Evolutionary conservation across 208 protist genomes (phyloP), one percentile per base, ranked within the genome.

Genomic region (Leishmania tarentolae): DNA sequence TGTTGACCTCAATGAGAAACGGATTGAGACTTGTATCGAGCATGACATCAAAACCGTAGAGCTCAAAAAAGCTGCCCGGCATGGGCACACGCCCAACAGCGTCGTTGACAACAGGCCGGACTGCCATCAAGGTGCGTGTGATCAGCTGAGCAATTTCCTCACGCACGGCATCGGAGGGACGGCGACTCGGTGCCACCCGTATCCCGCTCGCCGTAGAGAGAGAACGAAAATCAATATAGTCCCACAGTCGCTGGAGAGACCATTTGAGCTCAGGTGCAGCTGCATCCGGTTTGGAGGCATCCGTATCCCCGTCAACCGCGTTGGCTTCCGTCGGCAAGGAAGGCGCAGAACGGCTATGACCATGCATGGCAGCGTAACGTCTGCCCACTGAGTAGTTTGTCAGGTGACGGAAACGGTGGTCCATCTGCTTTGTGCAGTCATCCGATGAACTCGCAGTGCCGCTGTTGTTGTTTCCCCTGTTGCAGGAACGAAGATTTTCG

Each of bases 11-110:
- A 37, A 98, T 86, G 19, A 98, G 88, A 69, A 84, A 92, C 11
- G 95, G 94, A 5, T 87, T 86, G n/a, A 96, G 84, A 19, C 91
- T 61, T 42, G 80, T 79, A 63, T 97, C 93, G 6, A 98, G 80
- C 92, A 98, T 96, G 28, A 98, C 86, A 70, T 98, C 96, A 74
- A 98, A 98, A 19, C 96, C 96, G 78, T 97, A 98, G 11, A 98
- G 83, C 82, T 98, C 96, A 84, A 98, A 96, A 81, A 91, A 98
- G 37, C 79, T 63, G 9, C 90, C 91, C 4, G 80, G 80, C 71
- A 88, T 86, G 24, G 68, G 69, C 35, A 87, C 59, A 11, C 73
- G 83, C 24, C 44, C 47, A 37, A 74, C 83, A 44, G 71, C 86
- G 11, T 63, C 77, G 37, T 69, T 44, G 69, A 96, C 87, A 6